A percentile compares a stretch with the other conserved stretches of the same genome.
Conservation (phyloP, 768 basidiomycete genomes). For the Naganishia onofrii region DNA sequence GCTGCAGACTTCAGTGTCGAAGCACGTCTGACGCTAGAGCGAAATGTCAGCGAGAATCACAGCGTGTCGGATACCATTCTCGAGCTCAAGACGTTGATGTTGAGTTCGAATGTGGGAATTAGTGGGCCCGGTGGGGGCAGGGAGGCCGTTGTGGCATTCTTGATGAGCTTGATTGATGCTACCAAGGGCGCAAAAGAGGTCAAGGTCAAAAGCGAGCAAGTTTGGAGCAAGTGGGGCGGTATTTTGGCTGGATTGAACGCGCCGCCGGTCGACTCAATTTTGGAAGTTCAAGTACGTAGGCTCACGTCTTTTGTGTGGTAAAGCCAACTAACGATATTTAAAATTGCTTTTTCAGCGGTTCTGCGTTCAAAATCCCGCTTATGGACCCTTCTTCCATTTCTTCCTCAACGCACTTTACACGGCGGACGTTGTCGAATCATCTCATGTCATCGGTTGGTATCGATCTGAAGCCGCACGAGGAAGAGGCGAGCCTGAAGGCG, state of each 20-base stretch:
- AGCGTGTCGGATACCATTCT: constrained; percentile 88
- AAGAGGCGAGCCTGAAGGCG: constrained; percentile 39
- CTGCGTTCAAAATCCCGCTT: constrained; percentile 55
- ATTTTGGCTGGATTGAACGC: constrained; percentile 76
- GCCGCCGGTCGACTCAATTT: constrained; percentile 75
- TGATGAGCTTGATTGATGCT: constrained; percentile 70
- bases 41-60: constrained; percentile 88
- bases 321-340: not conserved
- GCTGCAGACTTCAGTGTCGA: constrained; percentile 47
- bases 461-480: constrained; percentile 54
- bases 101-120: constrained; percentile 91
- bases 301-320: constrained; percentile 26
- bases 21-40: constrained; percentile 71
- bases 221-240: constrained; percentile 76
- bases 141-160: constrained; percentile 79
- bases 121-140: constrained; percentile 62
- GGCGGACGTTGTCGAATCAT: constrained; percentile 84
- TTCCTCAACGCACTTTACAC: constrained; percentile 84
- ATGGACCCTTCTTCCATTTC: constrained; percentile 73
- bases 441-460: constrained; percentile 87
- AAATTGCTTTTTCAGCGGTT: constrained; percentile 35
- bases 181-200: constrained; percentile 62
- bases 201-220: constrained; percentile 63
- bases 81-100: constrained; percentile 91
- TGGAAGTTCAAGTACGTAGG: constrained; percentile 66